Percentiles rank a stretch among this genome's conserved stretches.
Conservation (phyloP, 2,329 filamentous ascomycete genomes). For the Venturia asperata region DNA sequence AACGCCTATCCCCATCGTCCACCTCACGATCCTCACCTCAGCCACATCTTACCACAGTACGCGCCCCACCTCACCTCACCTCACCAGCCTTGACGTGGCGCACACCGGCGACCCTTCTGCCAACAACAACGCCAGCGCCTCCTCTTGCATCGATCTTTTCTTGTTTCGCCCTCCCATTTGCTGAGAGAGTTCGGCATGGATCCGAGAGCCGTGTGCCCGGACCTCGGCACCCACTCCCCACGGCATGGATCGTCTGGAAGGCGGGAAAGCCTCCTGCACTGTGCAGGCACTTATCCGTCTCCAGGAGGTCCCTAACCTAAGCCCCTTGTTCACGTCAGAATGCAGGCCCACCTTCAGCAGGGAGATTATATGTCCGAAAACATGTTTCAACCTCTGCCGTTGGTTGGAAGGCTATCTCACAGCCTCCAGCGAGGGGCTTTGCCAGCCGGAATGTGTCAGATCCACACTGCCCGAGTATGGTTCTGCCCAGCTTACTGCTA, state of each 20-base stretch:
- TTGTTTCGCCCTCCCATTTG: constrained; percentile 6
- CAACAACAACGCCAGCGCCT: background rate
- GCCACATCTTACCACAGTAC: constrained; percentile 6
- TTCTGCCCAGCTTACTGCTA: background rate
- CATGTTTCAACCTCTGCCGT: background rate
- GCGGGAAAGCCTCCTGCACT: constrained; percentile 5
- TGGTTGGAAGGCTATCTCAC: background rate
- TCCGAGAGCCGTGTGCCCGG: background rate
- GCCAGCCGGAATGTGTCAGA: constrained; percentile 2
- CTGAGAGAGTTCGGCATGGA: background rate
- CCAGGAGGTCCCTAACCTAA: constrained; percentile 5
- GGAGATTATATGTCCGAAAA: background rate
- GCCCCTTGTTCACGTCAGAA: constrained; percentile 8
- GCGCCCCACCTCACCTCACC: background rate
- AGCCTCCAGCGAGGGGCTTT: background rate
- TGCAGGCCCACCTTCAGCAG: background rate
- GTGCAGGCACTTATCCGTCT: background rate
- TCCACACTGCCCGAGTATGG: background rate
- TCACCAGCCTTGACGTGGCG: background rate
- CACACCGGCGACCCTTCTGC: background rate
- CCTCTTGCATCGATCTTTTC: background rate
- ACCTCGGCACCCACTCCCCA: background rate
- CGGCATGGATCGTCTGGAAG: background rate
- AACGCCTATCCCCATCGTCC: background rate
- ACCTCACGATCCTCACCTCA: background rate